These are phyloP conservation scores for Rhododendron simsii DNA, from an alignment of 148 eudicot species.

Conservation along the genomic window DNA sequence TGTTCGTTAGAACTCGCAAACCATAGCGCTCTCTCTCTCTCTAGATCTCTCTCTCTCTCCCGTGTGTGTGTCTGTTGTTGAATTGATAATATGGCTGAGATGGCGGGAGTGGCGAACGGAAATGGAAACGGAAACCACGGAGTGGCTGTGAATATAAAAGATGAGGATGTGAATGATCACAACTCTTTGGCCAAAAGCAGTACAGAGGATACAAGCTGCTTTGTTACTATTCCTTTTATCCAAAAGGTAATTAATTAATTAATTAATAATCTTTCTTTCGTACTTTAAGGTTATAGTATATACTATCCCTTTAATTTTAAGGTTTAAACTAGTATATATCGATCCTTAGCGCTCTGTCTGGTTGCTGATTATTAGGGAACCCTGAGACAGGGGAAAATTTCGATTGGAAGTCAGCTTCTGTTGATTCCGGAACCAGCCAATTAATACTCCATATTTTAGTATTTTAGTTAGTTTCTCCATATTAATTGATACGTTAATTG, in stretches of 20 bases:
- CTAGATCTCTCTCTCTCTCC: not conserved
- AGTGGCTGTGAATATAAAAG: conserved; percentile 40
- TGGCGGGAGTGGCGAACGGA: conserved; percentile 31
- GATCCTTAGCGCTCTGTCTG: not conserved
- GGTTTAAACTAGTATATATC: not conserved
- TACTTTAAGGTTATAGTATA: not conserved
- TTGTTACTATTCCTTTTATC: conserved; percentile 45
- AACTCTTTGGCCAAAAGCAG: conserved; percentile 3
- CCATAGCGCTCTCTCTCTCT: not conserved
- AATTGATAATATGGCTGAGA: conserved; percentile 44
- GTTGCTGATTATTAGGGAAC: not conserved
- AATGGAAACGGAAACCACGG: conserved; percentile 34
- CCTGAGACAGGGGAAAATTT: not conserved
- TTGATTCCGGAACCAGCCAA: not conserved
- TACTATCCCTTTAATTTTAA: not conserved
- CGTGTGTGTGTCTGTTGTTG: not conserved
- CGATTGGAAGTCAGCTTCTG: not conserved
- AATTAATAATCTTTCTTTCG: not conserved
- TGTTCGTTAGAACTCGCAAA: not conserved
- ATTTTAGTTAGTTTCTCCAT: too few relatives aligned
- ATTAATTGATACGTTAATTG: too few relatives aligned
- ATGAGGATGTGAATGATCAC: conserved; percentile 13
- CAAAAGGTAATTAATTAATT: conserved; percentile 47
- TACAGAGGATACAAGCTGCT: conserved; percentile 15
- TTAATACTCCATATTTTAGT: too few relatives aligned